Conservation (phyloP, 306 rosid genomes). For the Glycine soja region DNA sequence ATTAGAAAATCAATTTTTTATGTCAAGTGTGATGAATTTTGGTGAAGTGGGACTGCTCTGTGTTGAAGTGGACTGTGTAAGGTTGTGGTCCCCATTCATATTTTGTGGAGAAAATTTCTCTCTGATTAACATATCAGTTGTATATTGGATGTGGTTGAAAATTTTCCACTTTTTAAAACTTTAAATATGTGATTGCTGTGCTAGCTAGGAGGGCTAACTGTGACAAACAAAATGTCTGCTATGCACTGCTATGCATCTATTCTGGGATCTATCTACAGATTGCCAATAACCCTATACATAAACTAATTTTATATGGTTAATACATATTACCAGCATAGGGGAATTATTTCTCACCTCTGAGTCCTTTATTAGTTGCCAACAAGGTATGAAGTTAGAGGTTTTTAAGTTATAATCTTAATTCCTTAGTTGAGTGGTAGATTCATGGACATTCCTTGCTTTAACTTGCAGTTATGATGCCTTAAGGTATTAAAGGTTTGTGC, state of each 20-base stretch:
- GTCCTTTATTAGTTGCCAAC: neutral
- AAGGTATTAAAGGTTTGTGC: neutral
- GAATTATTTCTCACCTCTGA: neutral
- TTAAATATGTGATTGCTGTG: neutral
- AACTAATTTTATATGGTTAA: constrained; percentile 4
- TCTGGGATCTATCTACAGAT: neutral
- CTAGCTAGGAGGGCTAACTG: constrained; percentile 1
- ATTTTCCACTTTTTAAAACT: neutral
- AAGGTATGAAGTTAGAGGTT: neutral
- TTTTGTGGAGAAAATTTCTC: constrained; percentile 11
- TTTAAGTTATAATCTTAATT: constrained; percentile 9
- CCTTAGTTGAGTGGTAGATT: neutral
- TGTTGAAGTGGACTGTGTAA: neutral
- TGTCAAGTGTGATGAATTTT: neutral
- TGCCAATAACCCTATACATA: neutral
- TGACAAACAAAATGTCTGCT: neutral
- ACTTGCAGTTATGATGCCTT: neutral
- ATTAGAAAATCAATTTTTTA: neutral
- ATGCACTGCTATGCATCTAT: neutral
- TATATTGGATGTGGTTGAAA: neutral
- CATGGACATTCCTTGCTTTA: neutral
- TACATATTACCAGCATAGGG: neutral
- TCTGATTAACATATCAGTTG: neutral
- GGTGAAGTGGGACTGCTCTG: neutral
- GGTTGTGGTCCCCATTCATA: constrained; percentile 25